Evolutionary conservation across 257 asterid species (phyloP).

Genomic region (Scutellaria barbata): DNA sequence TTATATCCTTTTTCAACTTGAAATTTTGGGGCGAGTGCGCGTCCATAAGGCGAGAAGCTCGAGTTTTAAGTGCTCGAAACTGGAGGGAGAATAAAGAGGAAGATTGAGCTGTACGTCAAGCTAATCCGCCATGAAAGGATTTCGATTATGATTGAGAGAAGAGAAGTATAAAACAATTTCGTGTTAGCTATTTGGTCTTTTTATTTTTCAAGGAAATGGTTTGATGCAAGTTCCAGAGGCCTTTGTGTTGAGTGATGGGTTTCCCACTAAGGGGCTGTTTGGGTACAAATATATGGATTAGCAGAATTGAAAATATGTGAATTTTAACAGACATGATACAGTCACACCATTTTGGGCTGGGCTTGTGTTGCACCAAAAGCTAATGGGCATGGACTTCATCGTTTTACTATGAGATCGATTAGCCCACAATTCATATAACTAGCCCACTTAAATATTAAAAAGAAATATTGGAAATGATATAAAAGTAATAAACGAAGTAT

Average conservation of each 20-base stretch:
- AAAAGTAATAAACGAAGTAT: too few species aligned
- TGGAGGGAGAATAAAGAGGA: constrained; percentile 38
- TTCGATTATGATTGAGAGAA: constrained; percentile 39
- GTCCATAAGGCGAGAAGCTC: neutral
- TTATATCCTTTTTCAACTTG: constrained; percentile 10
- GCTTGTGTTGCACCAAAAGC: too few species aligned
- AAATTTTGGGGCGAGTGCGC: constrained; percentile 24
- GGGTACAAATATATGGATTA: neutral
- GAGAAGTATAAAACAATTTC: constrained; percentile 32
- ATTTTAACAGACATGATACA: too few species aligned
- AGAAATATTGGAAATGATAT: too few species aligned
- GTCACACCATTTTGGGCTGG: too few species aligned
- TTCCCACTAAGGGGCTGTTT: constrained; percentile 31
- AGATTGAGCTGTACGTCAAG: constrained; percentile 46
- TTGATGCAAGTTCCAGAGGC: constrained; percentile 18
- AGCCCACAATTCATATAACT: too few species aligned
- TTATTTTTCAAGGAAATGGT: constrained; percentile 14
- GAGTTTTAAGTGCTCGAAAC: constrained; percentile 33
- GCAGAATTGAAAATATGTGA: neutral
- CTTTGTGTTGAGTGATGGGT: constrained; percentile 19
- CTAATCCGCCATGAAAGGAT: constrained; percentile 45
- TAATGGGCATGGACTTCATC: too few species aligned
- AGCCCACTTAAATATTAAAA: too few species aligned
- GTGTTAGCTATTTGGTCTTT: neutral
- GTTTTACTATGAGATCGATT: too few species aligned